Conservation (phyloP, 2,329 filamentous ascomycete genomes). For the Aplosporella prunicola region DNA sequence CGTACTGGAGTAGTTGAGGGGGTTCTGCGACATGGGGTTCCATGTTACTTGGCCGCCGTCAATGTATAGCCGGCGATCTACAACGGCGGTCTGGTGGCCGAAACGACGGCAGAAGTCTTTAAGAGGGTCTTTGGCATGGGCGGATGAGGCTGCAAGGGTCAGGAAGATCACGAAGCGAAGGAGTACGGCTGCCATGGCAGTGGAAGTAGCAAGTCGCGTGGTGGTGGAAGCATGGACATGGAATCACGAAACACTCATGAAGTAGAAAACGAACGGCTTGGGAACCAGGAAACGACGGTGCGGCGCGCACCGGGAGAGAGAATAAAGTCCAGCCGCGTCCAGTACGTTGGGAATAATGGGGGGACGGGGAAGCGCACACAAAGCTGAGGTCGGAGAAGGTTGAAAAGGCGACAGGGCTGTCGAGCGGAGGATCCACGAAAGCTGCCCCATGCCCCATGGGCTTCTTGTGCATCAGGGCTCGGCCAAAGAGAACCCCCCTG, state of each 20-base stretch:
- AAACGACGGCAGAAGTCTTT: slow-evolving; percentile 40
- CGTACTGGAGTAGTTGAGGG: slow-evolving; percentile 49
- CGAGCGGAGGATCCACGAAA: no score
- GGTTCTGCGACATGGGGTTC: slow-evolving; percentile 39
- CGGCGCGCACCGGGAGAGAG: no score
- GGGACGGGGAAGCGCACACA: no score
- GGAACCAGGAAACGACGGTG: no score
- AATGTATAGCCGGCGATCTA: slow-evolving; percentile 52
- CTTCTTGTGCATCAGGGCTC: no score
- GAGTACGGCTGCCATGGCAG: slow-evolving; percentile 23
- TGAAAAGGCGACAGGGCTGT: no score
- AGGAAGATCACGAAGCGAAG: slow-evolving; percentile 20
- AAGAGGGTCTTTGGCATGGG: slow-evolving; percentile 38
- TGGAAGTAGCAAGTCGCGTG: slow-evolving; percentile 18
- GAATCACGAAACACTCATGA: slow-evolving; percentile 13
- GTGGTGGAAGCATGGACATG: slow-evolving; percentile 14
- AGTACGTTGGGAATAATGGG: no score
- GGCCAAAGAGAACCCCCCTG: no score
- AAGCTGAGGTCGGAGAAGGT: no score
- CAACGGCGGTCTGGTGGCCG: slow-evolving; percentile 51
- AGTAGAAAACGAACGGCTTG: no score
- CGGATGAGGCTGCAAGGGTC: slow-evolving; percentile 20
- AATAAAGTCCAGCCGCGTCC: no score
- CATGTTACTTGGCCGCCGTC: slow-evolving; percentile 53
- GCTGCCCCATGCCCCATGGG: no score